A percentile compares a stretch with the other conserved stretches of the same genome.
These are phyloP conservation scores for Paecilomyces variotii DNA, from an alignment of 2,329 filamentous ascomycete species.

Conservation along the genomic window DNA sequence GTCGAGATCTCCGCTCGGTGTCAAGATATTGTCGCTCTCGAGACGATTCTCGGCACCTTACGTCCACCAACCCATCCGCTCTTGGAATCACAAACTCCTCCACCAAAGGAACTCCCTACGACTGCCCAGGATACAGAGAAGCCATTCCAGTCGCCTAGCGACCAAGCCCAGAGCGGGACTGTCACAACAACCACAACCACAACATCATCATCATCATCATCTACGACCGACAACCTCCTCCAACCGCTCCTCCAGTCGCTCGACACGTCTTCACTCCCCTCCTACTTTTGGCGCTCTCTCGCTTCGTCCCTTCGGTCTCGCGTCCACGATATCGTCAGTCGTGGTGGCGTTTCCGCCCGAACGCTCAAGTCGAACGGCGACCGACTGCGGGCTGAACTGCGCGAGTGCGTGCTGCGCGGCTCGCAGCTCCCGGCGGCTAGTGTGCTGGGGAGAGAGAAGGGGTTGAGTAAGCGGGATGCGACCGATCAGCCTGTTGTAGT, in stretches of 20 bases:
- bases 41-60: conserved; percentile 63
- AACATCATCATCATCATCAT: conserved; percentile 43
- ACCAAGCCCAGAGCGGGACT: conserved; percentile 25
- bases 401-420: conserved; percentile 74
- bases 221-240: conserved; percentile 48
- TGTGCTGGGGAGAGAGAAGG: conserved; percentile 38
- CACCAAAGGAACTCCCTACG: conserved; percentile 62
- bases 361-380: conserved; percentile 70
- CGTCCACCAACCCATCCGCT: conserved; percentile 63
- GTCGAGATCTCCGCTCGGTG: conserved; percentile 75
- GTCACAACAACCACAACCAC: conserved; percentile 26
- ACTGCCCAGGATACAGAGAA: conserved; percentile 54
- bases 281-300: conserved; percentile 88
- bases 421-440: conserved; percentile 56
- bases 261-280: conserved; percentile 78
- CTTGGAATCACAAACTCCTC: conserved; percentile 62
- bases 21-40: conserved; percentile 84
- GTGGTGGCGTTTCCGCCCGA: conserved; percentile 75
- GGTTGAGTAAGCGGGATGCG: conserved; percentile 25
- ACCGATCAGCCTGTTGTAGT: conserved; percentile 38
- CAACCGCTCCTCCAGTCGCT: conserved; percentile 66
- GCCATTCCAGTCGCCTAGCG: conserved; percentile 4
- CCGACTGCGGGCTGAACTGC: conserved; percentile 65
- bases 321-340: conserved; percentile 74
- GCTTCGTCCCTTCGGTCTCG: conserved; percentile 67